Percentiles rank a stretch among this genome's conserved stretches.
Evolutionary conservation across 2,329 filamentous ascomycete genomes (phyloP).

Genomic region (Aspergillus hortae): DNA sequence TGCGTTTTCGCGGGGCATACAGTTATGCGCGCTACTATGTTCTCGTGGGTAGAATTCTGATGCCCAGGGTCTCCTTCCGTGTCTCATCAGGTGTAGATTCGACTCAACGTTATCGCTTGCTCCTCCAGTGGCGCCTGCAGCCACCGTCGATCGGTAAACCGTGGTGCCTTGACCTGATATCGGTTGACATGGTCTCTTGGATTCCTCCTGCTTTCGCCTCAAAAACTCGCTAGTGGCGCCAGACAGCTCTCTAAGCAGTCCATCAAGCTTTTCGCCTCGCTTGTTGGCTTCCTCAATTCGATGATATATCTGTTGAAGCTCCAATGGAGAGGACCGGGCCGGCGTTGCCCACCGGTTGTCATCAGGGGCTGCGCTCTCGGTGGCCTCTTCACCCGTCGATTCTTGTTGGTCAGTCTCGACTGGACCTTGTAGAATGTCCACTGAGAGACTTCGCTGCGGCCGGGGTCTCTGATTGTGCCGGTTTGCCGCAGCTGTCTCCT

Average conservation of each 20-base stretch:
- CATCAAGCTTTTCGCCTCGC: conserved; percentile 24
- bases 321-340: conserved; percentile 11
- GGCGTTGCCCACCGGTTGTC: conserved; percentile 5
- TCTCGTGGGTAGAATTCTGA: conserved; percentile 10
- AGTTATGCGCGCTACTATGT: not conserved
- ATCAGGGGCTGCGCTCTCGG: not conserved
- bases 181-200: conserved; percentile 4
- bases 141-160: not conserved
- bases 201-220: conserved; percentile 6
- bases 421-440: not conserved
- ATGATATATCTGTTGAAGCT: conserved; percentile 25
- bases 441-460: not conserved
- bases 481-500: too few species aligned
- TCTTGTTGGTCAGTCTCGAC: not conserved
- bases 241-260: conserved; percentile 27
- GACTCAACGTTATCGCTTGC: not conserved
- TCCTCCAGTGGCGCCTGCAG: not conserved
- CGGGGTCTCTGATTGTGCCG: not conserved
- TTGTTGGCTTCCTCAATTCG: conserved; percentile 28
- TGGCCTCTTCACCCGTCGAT: too few species aligned
- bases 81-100: conserved; percentile 1
- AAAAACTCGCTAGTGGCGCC: conserved; percentile 14
- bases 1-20: conserved; percentile 3
- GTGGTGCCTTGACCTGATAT: not conserved
- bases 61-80: conserved; percentile 15